phyloP scores from a whole-genome alignment of 1,284 basidiomycete genomes.

The Coniferiporia weirii region DNA sequence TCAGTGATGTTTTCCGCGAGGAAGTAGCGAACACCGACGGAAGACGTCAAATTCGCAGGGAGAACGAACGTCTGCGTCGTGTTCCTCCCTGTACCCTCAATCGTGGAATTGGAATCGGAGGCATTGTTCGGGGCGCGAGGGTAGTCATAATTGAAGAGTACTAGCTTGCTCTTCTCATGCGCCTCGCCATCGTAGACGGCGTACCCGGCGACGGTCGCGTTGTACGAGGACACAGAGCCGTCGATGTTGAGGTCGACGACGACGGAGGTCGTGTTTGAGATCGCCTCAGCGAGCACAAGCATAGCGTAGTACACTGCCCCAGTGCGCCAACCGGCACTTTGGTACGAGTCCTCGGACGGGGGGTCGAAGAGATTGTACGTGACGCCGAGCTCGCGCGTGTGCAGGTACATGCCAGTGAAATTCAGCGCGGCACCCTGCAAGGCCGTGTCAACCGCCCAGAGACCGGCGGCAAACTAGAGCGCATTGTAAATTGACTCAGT shows the following conservation, averaged over 20 bases:
- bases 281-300: slow-evolving; percentile 49
- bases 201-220: slow-evolving; percentile 44
- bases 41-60: slow-evolving; percentile 30
- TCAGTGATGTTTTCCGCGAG: slow-evolving; percentile 42
- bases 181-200: slow-evolving; percentile 48
- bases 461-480: slow-evolving; percentile 50
- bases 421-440: slow-evolving; percentile 47
- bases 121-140: slow-evolving; percentile 25
- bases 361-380: slow-evolving; percentile 48
- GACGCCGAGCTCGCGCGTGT: slow-evolving; percentile 47
- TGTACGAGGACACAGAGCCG: slow-evolving; percentile 31
- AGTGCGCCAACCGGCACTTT: slow-evolving; percentile 39
- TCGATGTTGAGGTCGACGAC: slow-evolving; percentile 49
- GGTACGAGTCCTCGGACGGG: slow-evolving; percentile 32
- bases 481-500: background rate
- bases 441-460: slow-evolving; percentile 55
- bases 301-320: slow-evolving; percentile 54
- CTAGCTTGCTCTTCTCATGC: slow-evolving; percentile 37
- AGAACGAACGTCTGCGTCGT: slow-evolving; percentile 14
- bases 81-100: background rate
- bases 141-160: slow-evolving; percentile 54
- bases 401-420: slow-evolving; percentile 44
- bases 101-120: background rate
- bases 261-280: slow-evolving; percentile 40
- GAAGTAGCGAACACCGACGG: slow-evolving; percentile 40